These are phyloP conservation scores for Alternaria gaisen DNA, from an alignment of 2,329 filamentous ascomycete genomes.

Conservation along the genomic window DNA sequence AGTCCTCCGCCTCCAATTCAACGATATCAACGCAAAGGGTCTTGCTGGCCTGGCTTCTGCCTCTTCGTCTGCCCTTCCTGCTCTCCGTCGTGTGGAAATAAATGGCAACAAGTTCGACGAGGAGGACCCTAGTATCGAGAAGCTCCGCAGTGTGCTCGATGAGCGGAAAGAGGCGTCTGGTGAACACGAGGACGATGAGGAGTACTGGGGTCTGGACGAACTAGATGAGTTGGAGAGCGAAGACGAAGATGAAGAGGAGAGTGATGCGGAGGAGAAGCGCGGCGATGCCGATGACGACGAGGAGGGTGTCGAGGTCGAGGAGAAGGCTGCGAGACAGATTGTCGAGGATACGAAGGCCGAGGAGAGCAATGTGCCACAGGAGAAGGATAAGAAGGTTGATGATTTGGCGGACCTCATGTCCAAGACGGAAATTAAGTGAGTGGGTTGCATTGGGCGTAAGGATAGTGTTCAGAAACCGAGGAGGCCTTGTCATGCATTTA, in stretches of 20 bases:
- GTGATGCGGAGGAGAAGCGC: conserved; percentile 67
- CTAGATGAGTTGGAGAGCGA: conserved; percentile 84
- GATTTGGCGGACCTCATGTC: conserved; percentile 77
- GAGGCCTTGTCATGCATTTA: conserved; percentile 17
- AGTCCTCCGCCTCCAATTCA: conserved; percentile 86
- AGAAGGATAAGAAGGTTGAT: conserved; percentile 81
- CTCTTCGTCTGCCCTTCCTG: conserved; percentile 71
- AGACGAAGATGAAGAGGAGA: conserved; percentile 79
- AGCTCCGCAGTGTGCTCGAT: conserved; percentile 72
- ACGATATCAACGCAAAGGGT: conserved; percentile 84
- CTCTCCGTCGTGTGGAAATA: conserved; percentile 84
- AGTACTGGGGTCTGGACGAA: conserved; percentile 65
- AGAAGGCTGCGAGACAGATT: conserved; percentile 60
- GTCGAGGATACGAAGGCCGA: conserved; percentile 76
- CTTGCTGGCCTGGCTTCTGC: conserved; percentile 76
- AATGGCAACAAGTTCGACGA: conserved; percentile 96
- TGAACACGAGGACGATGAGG: conserved; percentile 62
- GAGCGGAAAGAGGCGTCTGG: conserved; percentile 72
- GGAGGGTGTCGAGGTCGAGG: conserved; percentile 61
- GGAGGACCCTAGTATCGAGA: conserved; percentile 76
- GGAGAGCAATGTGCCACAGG: conserved; percentile 74
- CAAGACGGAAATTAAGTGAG: conserved; percentile 67
- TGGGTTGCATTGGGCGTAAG: not conserved
- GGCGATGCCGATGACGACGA: conserved; percentile 76
- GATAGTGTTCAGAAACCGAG: not conserved